These are phyloP conservation scores for Pyricularia sp. DNA, from an alignment of 2,329 filamentous ascomycete species.

Conservation along the genomic window DNA sequence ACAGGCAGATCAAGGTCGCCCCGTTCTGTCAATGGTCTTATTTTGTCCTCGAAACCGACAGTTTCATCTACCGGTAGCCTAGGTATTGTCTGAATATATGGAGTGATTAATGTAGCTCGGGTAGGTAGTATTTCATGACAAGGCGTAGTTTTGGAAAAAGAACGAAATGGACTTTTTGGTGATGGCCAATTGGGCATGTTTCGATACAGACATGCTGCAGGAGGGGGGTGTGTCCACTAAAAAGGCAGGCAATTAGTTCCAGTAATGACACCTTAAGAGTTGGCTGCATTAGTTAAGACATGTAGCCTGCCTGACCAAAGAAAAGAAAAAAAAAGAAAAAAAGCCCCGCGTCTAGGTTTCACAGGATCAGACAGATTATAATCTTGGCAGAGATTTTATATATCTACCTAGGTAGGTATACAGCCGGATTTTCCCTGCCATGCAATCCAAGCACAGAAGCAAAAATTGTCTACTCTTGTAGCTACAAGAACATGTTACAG, in stretches of 20 bases:
- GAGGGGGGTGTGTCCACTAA: neutral
- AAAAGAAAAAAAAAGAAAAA: too few relatives aligned
- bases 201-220: neutral
- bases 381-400: neutral
- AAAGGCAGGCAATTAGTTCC: neutral
- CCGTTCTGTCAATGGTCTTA: neutral
- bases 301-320: neutral
- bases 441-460: too few relatives aligned
- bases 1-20: neutral
- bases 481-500: neutral
- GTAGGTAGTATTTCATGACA: neutral
- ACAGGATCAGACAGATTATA: neutral
- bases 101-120: neutral
- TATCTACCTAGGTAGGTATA: neutral
- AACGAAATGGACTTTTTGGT: neutral
- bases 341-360: neutral
- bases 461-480: too few relatives aligned
- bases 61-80: neutral
- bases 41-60: neutral
- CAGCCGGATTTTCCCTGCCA: too few relatives aligned
- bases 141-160: neutral
- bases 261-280: neutral
- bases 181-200: neutral
- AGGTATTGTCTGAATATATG: neutral
- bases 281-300: neutral